Percentiles rank a stretch among this genome's conserved stretches.
Evolutionary conservation across 2,329 filamentous ascomycete genomes (phyloP).

Genomic region (Bipolaris gigantea): DNA sequence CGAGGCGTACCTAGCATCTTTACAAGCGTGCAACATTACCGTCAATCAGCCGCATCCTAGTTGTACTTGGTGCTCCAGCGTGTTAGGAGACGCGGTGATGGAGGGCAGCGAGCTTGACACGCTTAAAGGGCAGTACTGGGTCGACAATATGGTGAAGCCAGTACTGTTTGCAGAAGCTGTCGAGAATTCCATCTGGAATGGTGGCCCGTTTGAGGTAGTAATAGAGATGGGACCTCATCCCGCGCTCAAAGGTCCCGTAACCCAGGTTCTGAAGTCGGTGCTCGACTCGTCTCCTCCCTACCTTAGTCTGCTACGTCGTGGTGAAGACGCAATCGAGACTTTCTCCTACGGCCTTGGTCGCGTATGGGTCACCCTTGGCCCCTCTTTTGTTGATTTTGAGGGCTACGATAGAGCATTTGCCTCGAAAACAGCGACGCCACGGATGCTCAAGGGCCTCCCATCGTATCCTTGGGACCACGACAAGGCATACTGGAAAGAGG

Average conservation of each 20-base stretch:
- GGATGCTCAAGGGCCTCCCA: neutral
- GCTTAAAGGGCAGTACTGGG: conserved; percentile 16
- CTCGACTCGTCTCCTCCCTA: neutral
- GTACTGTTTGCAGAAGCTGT: conserved; percentile 6
- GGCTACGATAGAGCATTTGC: neutral
- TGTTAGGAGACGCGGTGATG: neutral
- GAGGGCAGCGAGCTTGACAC: neutral
- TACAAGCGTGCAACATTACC: neutral
- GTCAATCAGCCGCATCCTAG: neutral
- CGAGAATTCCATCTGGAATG: neutral
- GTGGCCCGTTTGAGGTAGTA: neutral
- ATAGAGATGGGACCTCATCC: conserved; percentile 53
- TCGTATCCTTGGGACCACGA: too few species aligned
- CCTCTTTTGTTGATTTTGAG: neutral
- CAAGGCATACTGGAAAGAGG: too few species aligned
- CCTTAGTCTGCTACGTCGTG: neutral
- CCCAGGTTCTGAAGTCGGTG: conserved; percentile 2
- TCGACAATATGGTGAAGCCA: neutral
- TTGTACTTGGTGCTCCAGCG: conserved; percentile 10
- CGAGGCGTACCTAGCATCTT: conserved; percentile 1
- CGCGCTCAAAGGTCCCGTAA: conserved; percentile 38
- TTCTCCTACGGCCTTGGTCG: neutral
- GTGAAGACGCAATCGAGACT: neutral
- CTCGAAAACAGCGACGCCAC: too few species aligned
- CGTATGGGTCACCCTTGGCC: neutral